Percentiles rank a stretch among this genome's conserved stretches.
Conservation (phyloP, 495 filamentous ascomycete species). For the Thermochaetoides thermophila region DNA sequence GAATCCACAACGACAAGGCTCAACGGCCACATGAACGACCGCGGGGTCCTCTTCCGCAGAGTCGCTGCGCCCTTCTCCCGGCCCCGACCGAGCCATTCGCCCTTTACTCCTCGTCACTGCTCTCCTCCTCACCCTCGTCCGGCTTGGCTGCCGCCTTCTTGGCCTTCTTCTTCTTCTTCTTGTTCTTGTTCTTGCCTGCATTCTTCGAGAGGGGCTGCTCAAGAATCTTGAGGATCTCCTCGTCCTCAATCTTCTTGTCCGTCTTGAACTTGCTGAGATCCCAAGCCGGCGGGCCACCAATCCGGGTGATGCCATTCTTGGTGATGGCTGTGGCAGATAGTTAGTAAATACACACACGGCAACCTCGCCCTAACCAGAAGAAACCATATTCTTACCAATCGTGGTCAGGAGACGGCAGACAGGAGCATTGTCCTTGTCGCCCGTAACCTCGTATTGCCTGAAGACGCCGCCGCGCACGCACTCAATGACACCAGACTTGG, state of each 20-base stretch:
- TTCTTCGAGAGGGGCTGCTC: slow-evolving; percentile 68
- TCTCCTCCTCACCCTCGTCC: slow-evolving; percentile 20
- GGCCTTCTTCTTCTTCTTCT: slow-evolving; percentile 67
- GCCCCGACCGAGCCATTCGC: no score
- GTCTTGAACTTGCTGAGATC: slow-evolving; percentile 72
- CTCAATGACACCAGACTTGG: slow-evolving; percentile 91
- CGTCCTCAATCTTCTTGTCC: slow-evolving; percentile 95
- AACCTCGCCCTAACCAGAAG: not conserved
- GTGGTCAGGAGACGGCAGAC: slow-evolving; percentile 82
- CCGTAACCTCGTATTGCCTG: slow-evolving; percentile 87
- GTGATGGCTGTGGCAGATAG: slow-evolving; percentile 60
- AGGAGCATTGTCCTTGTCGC: slow-evolving; percentile 71
- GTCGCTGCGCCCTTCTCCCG: no score
- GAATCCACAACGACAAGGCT: not conserved
- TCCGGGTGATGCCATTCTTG: slow-evolving; percentile 84
- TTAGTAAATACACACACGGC: slow-evolving; percentile 1
- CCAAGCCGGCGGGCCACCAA: slow-evolving; percentile 56
- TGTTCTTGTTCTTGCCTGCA: slow-evolving; percentile 72
- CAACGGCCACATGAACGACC: not conserved
- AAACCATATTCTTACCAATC: slow-evolving; percentile 50
- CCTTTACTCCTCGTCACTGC: slow-evolving; percentile 30
- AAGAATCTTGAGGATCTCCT: slow-evolving; percentile 85
- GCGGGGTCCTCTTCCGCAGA: no score
- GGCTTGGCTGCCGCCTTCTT: slow-evolving; percentile 47
- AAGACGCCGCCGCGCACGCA: slow-evolving; percentile 83